These are phyloP conservation scores for Hordeum vulgare DNA, from an alignment of 176 grass and related monocot species.

Conservation along the genomic window MorexV3_pseudomolecules_assembly NC_058519.1:524280849-524281348, in stretches of 20 bases:
- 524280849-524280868: conserved; percentile 15
- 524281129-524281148: too few species aligned
- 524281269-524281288: too few species aligned
- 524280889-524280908: conserved; percentile 46
- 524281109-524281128: not conserved
- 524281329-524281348: too few species aligned
- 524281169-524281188: too few species aligned
- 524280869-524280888: conserved; percentile 36
- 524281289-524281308: too few species aligned
- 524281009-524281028: not conserved
- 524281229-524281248: too few species aligned
- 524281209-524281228: too few species aligned
- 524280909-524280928: conserved; percentile 20
- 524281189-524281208: too few species aligned
- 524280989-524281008: not conserved
- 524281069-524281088: not conserved
- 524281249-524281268: too few species aligned
- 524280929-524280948: not conserved
- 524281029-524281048: not conserved
- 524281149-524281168: too few species aligned
- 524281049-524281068: not conserved
- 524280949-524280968: not conserved
- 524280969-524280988: conserved; percentile 1
- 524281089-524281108: not conserved
- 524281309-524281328: too few species aligned